These are phyloP conservation scores for Chenopodium quinoa DNA, from an alignment of 148 eudicot species.

Conservation along the genomic window DNA sequence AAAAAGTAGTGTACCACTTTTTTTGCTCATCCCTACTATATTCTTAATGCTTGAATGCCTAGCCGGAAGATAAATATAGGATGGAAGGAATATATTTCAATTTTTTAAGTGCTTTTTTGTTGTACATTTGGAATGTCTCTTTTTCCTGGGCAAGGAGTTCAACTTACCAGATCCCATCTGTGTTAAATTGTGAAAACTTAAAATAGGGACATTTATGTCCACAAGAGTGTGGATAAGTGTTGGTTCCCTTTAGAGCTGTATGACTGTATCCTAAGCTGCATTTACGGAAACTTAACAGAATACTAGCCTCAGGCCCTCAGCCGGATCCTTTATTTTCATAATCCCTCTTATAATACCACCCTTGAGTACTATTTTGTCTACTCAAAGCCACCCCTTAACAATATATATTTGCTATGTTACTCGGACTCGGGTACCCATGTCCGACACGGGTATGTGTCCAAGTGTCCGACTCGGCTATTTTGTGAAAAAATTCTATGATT, in stretches of 20 bases:
- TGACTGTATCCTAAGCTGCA: neutral
- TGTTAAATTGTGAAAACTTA: neutral
- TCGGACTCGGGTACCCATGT: no score
- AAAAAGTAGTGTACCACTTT: neutral
- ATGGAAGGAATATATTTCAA: neutral
- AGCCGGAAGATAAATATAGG: neutral
- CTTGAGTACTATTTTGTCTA: neutral
- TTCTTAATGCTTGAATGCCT: neutral
- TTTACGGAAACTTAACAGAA: neutral
- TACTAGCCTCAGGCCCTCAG: neutral
- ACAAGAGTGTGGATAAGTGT: neutral
- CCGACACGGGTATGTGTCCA: no score
- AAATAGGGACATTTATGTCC: neutral
- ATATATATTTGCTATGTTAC: no score
- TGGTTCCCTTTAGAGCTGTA: neutral
- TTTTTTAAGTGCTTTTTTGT: neutral
- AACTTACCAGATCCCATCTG: no score
- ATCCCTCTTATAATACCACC: neutral
- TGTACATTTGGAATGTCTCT: neutral
- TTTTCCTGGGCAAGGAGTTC: neutral
- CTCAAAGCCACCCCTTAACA: neutral
- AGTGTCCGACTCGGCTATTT: no score
- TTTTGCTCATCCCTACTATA: neutral
- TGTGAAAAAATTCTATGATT: no score
- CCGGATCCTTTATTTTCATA: neutral